phyloP scores from a whole-genome alignment of 2,329 filamentous ascomycete genomes.

The Ceratocystis ficicola region DNA sequence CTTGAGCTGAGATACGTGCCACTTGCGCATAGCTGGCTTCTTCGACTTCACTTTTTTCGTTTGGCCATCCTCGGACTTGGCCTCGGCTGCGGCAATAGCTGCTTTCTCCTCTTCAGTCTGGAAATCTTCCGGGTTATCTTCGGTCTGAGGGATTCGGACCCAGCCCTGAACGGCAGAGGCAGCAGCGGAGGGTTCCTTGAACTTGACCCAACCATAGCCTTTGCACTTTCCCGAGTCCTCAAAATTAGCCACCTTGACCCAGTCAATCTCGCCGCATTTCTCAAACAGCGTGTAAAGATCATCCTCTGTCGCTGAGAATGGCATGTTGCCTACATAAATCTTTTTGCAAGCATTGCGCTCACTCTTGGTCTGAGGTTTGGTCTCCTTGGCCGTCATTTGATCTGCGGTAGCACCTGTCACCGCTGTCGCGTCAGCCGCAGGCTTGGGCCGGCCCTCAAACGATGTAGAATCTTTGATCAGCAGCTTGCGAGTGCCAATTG shows the following conservation, averaged over 20 bases:
- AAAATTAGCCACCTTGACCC: conserved; percentile 84
- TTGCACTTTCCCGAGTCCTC: conserved; percentile 97
- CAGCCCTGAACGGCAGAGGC: conserved; percentile 63
- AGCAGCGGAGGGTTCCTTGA: conserved; percentile 64
- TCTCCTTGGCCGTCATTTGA: conserved; percentile 25
- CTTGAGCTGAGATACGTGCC: conserved; percentile 76
- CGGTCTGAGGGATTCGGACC: conserved; percentile 54
- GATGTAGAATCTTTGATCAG: conserved; percentile 88
- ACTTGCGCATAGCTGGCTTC: conserved; percentile 51
- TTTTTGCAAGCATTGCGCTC: conserved; percentile 57
- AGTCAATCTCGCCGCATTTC: conserved; percentile 70
- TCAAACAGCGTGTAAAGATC: conserved; percentile 68
- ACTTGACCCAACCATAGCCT: conserved; percentile 91
- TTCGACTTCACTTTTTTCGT: conserved; percentile 32
- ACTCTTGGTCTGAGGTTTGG: conserved; percentile 30
- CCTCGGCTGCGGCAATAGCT: conserved; percentile 33
- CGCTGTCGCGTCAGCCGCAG: conserved; percentile 19
- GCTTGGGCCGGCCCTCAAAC: conserved; percentile 69
- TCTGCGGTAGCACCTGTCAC: conserved; percentile 27
- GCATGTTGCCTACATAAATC: conserved; percentile 84
- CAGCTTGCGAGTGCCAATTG: conserved; percentile 62
- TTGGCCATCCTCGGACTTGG: conserved; percentile 34
- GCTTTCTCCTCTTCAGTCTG: conserved; percentile 31
- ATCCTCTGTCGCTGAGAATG: conserved; percentile 71
- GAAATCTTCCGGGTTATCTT: conserved; percentile 52